Evolutionary conservation across 2,329 filamentous ascomycete species (phyloP).

Genomic region (Exophiala aquamarina): DNA sequence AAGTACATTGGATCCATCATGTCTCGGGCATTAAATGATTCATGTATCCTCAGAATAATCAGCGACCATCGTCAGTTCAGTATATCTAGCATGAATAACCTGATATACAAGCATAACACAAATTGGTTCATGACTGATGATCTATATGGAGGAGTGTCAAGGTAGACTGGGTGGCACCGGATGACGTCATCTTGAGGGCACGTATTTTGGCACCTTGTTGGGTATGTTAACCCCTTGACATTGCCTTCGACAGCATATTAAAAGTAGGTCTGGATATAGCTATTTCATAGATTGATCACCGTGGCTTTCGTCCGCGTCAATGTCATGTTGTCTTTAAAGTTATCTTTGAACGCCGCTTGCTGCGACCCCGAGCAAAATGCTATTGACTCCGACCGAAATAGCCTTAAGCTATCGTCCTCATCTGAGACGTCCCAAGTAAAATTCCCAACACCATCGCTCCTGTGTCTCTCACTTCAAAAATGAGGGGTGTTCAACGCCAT

Average conservation of each 20-base stretch:
- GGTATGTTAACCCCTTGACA: background rate
- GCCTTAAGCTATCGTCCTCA: too few species aligned
- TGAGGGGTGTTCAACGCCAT: slow-evolving; percentile 46
- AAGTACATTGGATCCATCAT: background rate
- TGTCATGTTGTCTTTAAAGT: too few species aligned
- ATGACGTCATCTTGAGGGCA: too few species aligned
- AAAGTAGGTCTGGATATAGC: background rate
- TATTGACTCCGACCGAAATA: too few species aligned
- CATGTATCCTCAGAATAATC: background rate
- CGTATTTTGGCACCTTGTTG: background rate
- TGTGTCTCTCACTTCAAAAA: slow-evolving; percentile 20
- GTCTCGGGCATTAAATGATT: too few species aligned
- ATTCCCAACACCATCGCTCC: background rate
- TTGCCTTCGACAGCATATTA: background rate
- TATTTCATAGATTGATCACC: background rate
- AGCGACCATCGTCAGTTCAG: background rate
- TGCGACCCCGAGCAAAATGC: too few species aligned
- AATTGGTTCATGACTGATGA: background rate
- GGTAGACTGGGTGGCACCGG: background rate
- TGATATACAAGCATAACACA: background rate
- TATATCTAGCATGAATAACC: background rate
- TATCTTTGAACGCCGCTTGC: too few species aligned
- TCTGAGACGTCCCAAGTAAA: background rate
- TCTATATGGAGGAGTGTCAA: background rate
- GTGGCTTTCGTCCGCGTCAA: too few species aligned